A percentile compares a stretch with the other conserved stretches of the same genome.
phyloP scores from a whole-genome alignment of 495 filamentous ascomycete species.

The Aspergillus panamensis region DNA sequence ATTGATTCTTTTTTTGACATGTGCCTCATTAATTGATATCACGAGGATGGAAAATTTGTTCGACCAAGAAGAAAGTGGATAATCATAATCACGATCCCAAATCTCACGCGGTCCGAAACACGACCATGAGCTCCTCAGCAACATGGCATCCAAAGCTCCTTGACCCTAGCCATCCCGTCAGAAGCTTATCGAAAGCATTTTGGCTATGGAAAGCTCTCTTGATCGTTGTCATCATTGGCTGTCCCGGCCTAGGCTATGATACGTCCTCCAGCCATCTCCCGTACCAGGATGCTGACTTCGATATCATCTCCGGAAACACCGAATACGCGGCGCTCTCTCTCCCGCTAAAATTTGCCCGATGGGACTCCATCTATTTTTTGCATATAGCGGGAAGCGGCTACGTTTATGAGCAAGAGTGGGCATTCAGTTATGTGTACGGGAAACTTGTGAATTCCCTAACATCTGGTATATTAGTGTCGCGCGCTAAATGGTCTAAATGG shows the following conservation, averaged over 20 bases:
- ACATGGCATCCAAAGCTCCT: constrained; percentile 19
- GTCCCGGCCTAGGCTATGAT: constrained; percentile 80
- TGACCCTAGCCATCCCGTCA: constrained; percentile 33
- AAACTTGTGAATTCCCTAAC: constrained; percentile 44
- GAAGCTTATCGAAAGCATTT: constrained; percentile 37
- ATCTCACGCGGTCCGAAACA: not conserved
- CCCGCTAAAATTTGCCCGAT: constrained; percentile 63
- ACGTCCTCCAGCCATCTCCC: constrained; percentile 71
- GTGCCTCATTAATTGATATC: not conserved
- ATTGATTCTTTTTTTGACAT: not conserved
- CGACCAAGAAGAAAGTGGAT: not conserved
- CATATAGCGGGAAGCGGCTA: constrained; percentile 68
- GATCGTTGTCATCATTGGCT: constrained; percentile 56
- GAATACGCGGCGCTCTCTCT: constrained; percentile 24
- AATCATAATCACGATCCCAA: not conserved
- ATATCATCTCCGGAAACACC: constrained; percentile 8
- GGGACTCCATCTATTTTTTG: constrained; percentile 90
- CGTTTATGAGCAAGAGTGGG: constrained; percentile 93
- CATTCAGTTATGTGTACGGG: constrained; percentile 73
- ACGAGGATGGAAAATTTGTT: not conserved
- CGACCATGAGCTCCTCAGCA: constrained; percentile 12
- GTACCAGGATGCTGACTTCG: constrained; percentile 18
- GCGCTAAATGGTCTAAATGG: not conserved
- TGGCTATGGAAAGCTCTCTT: constrained; percentile 72
- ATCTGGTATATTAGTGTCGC: constrained; percentile 40